Evolutionary conservation across 495 filamentous ascomycete genomes (phyloP).

Genomic region (Filosporella fistucella): DNA sequence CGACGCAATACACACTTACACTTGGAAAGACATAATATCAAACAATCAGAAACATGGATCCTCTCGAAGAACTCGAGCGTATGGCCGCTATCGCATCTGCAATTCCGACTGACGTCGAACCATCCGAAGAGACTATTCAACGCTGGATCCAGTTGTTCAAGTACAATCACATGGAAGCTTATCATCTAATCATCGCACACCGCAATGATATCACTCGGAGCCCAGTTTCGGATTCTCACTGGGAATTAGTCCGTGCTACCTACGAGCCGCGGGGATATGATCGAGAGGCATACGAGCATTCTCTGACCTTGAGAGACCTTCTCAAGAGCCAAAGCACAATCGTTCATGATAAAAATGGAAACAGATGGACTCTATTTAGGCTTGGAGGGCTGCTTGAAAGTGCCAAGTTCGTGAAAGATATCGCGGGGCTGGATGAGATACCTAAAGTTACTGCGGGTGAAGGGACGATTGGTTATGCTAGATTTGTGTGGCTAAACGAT

Average conservation of each 20-base stretch:
- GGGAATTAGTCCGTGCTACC: neutral
- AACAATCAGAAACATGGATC: neutral
- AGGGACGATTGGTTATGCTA: neutral
- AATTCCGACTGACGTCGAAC: neutral
- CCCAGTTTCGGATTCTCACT: conserved; percentile 4
- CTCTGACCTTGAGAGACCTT: conserved; percentile 3
- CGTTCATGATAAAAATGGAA: conserved; percentile 1
- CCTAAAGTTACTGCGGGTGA: conserved; percentile 6
- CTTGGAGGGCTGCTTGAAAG: conserved; percentile 5
- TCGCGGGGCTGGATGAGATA: conserved; percentile 5
- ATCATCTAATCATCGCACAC: conserved; percentile 6
- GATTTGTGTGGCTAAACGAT: conserved; percentile 10
- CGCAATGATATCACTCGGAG: neutral
- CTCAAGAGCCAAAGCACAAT: conserved; percentile 1
- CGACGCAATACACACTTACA: too few species aligned
- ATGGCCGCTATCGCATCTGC: conserved; percentile 1
- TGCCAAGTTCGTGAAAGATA: conserved; percentile 6
- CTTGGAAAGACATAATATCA: too few species aligned
- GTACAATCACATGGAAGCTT: conserved; percentile 1
- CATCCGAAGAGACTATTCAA: neutral
- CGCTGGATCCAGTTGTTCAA: conserved; percentile 5
- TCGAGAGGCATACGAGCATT: conserved; percentile 11
- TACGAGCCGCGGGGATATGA: conserved; percentile 1
- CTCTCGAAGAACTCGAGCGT: conserved; percentile 8
- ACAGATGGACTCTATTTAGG: neutral